Base-by-base conservation (phyloP, 345 rosid genomes). In the Rhodamnia argentea region DNA sequence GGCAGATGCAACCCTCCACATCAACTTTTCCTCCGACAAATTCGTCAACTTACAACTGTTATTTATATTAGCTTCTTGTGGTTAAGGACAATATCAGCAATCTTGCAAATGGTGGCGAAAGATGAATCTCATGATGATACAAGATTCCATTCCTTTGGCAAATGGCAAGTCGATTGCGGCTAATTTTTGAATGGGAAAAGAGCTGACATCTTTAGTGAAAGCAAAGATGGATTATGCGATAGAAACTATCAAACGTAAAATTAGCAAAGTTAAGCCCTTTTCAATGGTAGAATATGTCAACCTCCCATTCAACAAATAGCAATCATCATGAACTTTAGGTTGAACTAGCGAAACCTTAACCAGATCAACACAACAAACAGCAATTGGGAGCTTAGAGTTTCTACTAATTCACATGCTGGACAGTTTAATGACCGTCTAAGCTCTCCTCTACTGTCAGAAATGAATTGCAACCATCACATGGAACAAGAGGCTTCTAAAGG, bases 31-130 rank as follows among this genome's bases (percentile, higher is more conserved):
- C 74, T 55, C 26, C 24, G 1, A 55, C 24, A 22, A 2, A 55
- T 22, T 55, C 24, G 6, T 37, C 37, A 14, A 60, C 89, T 93
- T 93, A 82, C 92, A 91, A 85, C 27, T 54, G 70, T 84, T 55
- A 24, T 60, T 75, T 40, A 83, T 56, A 85, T 64, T 64, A 64
- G 44, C 13, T 29, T 8, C 2, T 32, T 52, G 84, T 32, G 76
- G 37, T 29, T 64, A 29, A 29, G 23, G 76, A 29, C 76, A 64
- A 64, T 16, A 29, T 64, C 8, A 15, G 42, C 76, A 29, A 64
- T 42, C 16, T 29, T 5, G 8, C 76, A 29, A 64, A 64, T 29
- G 44, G 23, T 15, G 44, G 76, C 44, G 32, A 64, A 32, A 64
- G 76, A 37, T 29, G 76, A 16, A 29, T 64, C 20, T 64, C 40